Percentiles rank a stretch among this genome's conserved stretches.
These are phyloP conservation scores for Carex littledalei DNA, from an alignment of 176 grass and related monocot species.

Conservation along the genomic window DNA sequence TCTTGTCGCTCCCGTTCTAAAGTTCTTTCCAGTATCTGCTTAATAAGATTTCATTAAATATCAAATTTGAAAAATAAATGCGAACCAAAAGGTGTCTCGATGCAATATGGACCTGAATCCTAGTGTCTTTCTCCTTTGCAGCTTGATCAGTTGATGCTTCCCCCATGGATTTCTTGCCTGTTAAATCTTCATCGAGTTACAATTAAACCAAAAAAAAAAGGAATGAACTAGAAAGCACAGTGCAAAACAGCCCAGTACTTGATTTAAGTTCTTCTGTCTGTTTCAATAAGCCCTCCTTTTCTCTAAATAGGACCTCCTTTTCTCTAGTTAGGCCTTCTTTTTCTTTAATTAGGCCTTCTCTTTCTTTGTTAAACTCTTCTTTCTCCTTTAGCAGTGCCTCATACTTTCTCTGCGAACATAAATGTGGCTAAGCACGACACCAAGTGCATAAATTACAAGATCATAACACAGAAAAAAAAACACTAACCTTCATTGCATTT, in stretches of 20 bases:
- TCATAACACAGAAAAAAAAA: slow-evolving; percentile 17
- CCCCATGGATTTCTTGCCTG: slow-evolving; percentile 51
- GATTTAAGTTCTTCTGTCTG: slow-evolving; percentile 94
- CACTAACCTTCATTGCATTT: slow-evolving; percentile 71
- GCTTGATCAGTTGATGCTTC: slow-evolving; percentile 61
- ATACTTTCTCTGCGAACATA: slow-evolving; percentile 49
- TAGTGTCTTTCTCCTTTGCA: slow-evolving; percentile 75
- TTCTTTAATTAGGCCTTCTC: slow-evolving; percentile 50
- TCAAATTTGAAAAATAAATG: background rate
- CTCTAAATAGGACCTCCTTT: slow-evolving; percentile 43
- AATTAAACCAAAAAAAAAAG: slow-evolving; percentile 1
- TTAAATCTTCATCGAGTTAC: slow-evolving; percentile 31
- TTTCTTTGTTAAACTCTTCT: slow-evolving; percentile 46
- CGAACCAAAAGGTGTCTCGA: slow-evolving; percentile 12
- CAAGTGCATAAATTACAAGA: background rate
- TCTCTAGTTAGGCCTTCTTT: slow-evolving; percentile 45
- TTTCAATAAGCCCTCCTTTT: slow-evolving; percentile 61
- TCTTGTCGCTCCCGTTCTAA: slow-evolving; percentile 80
- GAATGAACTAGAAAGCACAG: background rate
- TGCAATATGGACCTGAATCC: slow-evolving; percentile 61
- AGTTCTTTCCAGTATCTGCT: slow-evolving; percentile 77
- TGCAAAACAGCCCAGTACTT: slow-evolving; percentile 36
- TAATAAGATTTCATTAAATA: slow-evolving; percentile 30
- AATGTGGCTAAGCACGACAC: background rate
- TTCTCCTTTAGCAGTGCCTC: slow-evolving; percentile 48